Base-by-base conservation (phyloP, 371 early-diverging fungal genomes). In the Catenaria anguillulae region DNA sequence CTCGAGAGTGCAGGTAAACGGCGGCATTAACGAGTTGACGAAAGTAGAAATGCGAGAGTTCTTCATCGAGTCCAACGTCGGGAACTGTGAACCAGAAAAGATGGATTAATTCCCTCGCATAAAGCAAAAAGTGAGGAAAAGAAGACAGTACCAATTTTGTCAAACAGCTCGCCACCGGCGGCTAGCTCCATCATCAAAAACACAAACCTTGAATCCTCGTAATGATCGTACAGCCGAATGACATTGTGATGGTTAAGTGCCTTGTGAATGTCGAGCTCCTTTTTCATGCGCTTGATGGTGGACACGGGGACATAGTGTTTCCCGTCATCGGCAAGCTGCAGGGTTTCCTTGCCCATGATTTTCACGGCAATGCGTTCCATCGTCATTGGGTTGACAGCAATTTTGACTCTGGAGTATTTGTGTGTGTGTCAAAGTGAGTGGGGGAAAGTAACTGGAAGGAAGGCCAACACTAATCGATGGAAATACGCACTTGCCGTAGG, bases 41-140 rank as follows among this genome's bases (percentile, higher is more conserved):
- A 65, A 86, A 84, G 69, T 85, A 86, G 56, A 85, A 72, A 65
- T 87, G 86, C 1, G 82, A 82, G 13, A 89, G 60, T 23, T 75
- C 72, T 56, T 82, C 78, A n/a, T 75, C 77, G n/a, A 89, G 65
- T 6, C 89, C 89, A 10, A 78, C 73, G 71, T 83, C 86, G 0
- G 84, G 83, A 36, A 75, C 85, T 76, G 76, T n/a, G n/a, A n/a
- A 4, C 12, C 26, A 24, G 21, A 12, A 6, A 17, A 10, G 40
- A 40, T 40, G 5, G 10, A 40, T 17, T 43, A 8, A 43, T 43
- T 4, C 45, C 4, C 5, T 40, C 5, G 5, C 40, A 17, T 40
- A 5, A 40, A 40, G 17, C 5, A 33, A 64, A 21, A 60, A 21
- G 21, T 8, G 23, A 42, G 33, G 5, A 33, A 31, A 34, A 34